A percentile compares a stretch with the other conserved stretches of the same genome.
Conservation (phyloP, 768 basidiomycete genomes). For the Naematelia aurantialba region DNA sequence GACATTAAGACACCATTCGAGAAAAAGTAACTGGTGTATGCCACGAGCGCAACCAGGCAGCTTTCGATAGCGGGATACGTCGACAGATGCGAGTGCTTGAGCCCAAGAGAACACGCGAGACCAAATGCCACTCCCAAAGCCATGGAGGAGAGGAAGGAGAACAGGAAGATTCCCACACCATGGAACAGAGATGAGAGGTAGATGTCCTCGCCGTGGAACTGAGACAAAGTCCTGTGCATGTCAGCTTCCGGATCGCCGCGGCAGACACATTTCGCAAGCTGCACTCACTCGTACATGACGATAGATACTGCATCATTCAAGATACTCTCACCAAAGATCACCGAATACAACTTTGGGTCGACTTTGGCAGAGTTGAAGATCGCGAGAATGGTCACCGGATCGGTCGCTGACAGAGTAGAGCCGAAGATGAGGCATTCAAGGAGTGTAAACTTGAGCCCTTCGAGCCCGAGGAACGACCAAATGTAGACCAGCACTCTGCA, state of each 20-base stretch:
- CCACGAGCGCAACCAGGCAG: conserved; percentile 89
- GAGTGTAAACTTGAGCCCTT: conserved; percentile 76
- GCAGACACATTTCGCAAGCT: not conserved
- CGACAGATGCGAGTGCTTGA: conserved; percentile 87
- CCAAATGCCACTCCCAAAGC: conserved; percentile 88
- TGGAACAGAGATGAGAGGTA: conserved; percentile 85
- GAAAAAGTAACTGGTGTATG: conserved; percentile 98
- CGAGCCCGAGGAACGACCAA: conserved; percentile 87
- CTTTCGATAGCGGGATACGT: conserved; percentile 84
- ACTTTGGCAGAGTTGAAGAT: conserved; percentile 99
- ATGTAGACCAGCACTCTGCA: conserved; percentile 84
- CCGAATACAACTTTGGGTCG: conserved; percentile 92
- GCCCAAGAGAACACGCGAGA: conserved; percentile 79
- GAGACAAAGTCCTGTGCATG: conserved; percentile 70
- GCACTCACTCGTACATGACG: conserved; percentile 97
- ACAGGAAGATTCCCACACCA: conserved; percentile 93
- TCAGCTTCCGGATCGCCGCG: not conserved
- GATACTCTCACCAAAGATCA: conserved; percentile 96
- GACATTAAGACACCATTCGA: conserved; percentile 88
- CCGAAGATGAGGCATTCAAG: conserved; percentile 96
- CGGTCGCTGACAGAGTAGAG: conserved; percentile 92
- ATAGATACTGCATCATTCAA: conserved; percentile 99
- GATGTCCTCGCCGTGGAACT: conserved; percentile 83
- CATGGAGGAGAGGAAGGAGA: conserved; percentile 93
- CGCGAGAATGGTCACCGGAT: conserved; percentile 94